Base-by-base conservation (phyloP, 2,329 filamentous ascomycete species). In the Clathrospora elynae region DNA sequence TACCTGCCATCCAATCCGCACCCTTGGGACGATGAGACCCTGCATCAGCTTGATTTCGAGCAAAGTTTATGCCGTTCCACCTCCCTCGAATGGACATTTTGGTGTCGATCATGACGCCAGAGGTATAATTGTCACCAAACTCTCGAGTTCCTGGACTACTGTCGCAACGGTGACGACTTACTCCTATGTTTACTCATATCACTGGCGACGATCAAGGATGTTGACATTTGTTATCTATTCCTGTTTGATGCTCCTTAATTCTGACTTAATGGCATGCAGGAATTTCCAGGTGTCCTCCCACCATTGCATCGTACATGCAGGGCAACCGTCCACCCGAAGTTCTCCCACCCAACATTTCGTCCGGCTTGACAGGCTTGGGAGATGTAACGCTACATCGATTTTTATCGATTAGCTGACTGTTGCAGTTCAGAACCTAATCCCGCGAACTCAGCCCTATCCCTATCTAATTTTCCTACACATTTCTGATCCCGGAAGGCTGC, bases 81-180 rank as follows among this genome's bases (percentile, higher is more conserved):
- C 19, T 49, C 42, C 58, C 42, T 18, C 25, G 42, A 41, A 13
- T 11, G 42, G 56, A 37, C 26, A 43, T 28, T 19, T 23, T 12
- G 37, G 18, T 52, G 61, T 45, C 53, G 60, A 64, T 64, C 61
- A 63, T 64, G 57, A 64, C 61, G 61, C 55, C 59, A 59, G 41
- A 64, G 57, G 58, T 50, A 51, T 29, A 23, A 26, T 31, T 29
- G 37, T 39, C 45, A 36, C 37, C 42, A 42, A 36, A 35, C 33
- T 19, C 36, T 11, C 37, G 14, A 44, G 25, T 32, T 14, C 16
- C 25, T 46, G 39, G 28, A 46, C 39, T 40, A 41, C 35, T 18
- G 31, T 46, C 36, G 31, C 35, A 44, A 17, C 23, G 26, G 32
- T 36, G 43, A 43, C 35, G 42, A 32, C 33, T 16, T 37, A n/a